Percentiles rank a stretch among this genome's conserved stretches.
Conservation (phyloP, 495 filamentous ascomycete species). For the Neurospora sp. region DNA sequence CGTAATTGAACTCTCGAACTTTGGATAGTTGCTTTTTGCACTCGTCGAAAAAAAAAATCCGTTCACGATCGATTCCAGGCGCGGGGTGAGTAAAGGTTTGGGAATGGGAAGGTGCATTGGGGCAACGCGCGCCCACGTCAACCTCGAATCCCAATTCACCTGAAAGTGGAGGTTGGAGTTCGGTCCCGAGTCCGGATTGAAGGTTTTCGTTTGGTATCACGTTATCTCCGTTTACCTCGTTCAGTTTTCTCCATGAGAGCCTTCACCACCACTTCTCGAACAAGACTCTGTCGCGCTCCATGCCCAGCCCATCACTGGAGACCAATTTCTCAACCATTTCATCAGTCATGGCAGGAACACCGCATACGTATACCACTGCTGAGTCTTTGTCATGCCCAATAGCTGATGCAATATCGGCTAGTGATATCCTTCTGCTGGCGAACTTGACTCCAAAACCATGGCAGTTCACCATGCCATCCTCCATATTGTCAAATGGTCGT, state of each 20-base stretch:
- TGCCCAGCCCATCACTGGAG: constrained; percentile 38
- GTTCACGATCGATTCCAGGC: neutral
- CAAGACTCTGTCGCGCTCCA: constrained; percentile 48
- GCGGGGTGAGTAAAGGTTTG: neutral
- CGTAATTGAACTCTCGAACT: neutral
- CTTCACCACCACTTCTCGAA: constrained; percentile 84
- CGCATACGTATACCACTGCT: constrained; percentile 68
- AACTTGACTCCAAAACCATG: constrained; percentile 25
- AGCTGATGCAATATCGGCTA: constrained; percentile 38
- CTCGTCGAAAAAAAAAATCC: neutral
- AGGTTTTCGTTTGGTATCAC: neutral
- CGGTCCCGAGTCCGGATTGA: neutral
- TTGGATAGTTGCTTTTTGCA: neutral
- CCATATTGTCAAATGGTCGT: neutral
- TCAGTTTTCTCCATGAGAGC: neutral
- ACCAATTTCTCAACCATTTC: constrained; percentile 49
- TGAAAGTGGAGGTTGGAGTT: neutral
- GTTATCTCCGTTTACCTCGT: neutral
- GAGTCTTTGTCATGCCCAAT: constrained; percentile 36
- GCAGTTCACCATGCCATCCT: constrained; percentile 12
- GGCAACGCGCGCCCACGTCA: neutral
- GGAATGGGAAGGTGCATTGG: neutral
- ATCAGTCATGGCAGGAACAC: constrained; percentile 72
- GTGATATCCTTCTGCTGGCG: constrained; percentile 37
- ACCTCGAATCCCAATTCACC: neutral